Evolutionary conservation across 2,329 filamentous ascomycete species (phyloP).

Genomic region (Colletotrichum sp.): DNA sequence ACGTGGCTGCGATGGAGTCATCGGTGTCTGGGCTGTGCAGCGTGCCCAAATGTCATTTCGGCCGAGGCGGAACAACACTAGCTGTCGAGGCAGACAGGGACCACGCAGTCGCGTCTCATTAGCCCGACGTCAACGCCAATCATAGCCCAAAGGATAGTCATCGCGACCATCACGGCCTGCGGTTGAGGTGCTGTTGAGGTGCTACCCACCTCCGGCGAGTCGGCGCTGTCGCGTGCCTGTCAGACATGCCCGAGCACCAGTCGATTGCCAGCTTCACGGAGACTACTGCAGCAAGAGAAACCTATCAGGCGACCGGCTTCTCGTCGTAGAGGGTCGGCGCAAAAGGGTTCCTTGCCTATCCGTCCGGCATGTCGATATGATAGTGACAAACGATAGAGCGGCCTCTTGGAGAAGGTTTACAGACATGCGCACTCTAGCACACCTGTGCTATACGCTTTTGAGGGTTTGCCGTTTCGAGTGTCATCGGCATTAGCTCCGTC

Average conservation of each 20-base stretch:
- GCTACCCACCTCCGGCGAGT: neutral
- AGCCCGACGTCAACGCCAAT: neutral
- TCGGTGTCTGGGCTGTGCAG: neutral
- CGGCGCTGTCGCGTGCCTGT: neutral
- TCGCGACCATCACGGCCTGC: neutral
- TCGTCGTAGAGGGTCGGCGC: neutral
- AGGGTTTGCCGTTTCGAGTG: neutral
- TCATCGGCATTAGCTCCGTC: neutral
- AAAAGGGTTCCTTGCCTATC: slow-evolving; percentile 7
- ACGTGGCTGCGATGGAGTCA: neutral
- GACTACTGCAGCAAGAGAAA: neutral
- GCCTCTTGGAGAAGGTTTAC: neutral
- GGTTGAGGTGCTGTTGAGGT: neutral
- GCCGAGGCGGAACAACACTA: neutral
- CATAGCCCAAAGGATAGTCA: neutral
- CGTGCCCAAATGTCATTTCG: neutral
- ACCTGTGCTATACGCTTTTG: neutral
- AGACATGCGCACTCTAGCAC: neutral
- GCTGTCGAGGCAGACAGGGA: neutral
- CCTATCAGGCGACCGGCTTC: neutral
- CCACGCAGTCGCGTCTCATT: neutral
- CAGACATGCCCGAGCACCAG: neutral
- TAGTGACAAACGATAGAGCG: neutral
- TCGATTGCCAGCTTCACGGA: neutral
- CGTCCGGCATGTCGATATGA: neutral